Evolutionary conservation across 1,284 basidiomycete species (phyloP).

Genomic region (Meira miltonrushii): DNA sequence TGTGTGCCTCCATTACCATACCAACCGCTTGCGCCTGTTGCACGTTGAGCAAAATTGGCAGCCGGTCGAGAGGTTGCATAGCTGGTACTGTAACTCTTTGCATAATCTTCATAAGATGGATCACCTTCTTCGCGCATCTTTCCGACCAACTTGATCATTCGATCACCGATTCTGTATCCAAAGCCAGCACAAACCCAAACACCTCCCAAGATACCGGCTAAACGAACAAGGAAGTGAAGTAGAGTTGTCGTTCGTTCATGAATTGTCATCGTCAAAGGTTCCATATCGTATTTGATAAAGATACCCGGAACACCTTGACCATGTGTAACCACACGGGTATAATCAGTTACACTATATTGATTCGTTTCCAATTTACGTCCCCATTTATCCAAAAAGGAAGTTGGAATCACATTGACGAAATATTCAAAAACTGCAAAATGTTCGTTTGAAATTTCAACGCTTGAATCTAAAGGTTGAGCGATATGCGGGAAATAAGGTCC

Average conservation of each 20-base stretch:
- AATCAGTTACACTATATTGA: slow-evolving; percentile 93
- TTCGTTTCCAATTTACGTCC: slow-evolving; percentile 65
- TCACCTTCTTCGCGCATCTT: slow-evolving; percentile 16
- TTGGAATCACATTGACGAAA: slow-evolving; percentile 89
- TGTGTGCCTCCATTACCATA: not conserved
- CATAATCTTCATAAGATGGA: slow-evolving; percentile 19
- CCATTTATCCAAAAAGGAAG: slow-evolving; percentile 75
- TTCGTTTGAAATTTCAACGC: slow-evolving; percentile 70
- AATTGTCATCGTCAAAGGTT: slow-evolving; percentile 78
- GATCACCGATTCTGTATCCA: slow-evolving; percentile 33
- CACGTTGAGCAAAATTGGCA: not conserved
- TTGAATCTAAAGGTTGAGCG: slow-evolving; percentile 76
- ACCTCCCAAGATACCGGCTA: slow-evolving; percentile 56
- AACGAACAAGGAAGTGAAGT: slow-evolving; percentile 74
- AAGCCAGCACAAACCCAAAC: slow-evolving; percentile 50
- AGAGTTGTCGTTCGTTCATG: slow-evolving; percentile 79
- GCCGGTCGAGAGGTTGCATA: slow-evolving; percentile 15
- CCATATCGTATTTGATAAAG: slow-evolving; percentile 69
- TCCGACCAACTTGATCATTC: slow-evolving; percentile 19
- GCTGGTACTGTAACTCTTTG: slow-evolving; percentile 8
- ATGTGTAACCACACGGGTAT: slow-evolving; percentile 71
- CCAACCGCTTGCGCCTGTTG: not conserved
- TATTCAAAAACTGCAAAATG: slow-evolving; percentile 72
- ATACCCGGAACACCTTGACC: slow-evolving; percentile 68
- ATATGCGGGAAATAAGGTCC: slow-evolving; percentile 95